Evolutionary conservation across 768 basidiomycete genomes (phyloP).

Genomic region (Lepiota brunneoincarnata): DNA sequence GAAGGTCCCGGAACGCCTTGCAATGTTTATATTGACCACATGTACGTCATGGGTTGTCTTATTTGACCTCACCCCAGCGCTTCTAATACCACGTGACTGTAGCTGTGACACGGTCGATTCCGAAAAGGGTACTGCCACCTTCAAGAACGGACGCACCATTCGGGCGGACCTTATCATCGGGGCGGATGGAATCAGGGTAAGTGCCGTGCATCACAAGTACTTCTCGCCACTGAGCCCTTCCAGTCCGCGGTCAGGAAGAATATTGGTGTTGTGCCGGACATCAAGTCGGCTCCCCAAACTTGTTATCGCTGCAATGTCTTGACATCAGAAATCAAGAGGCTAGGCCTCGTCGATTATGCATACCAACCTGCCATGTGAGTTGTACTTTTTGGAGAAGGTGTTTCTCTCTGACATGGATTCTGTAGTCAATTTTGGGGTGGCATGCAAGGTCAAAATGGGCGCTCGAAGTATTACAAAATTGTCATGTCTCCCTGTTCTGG

Average conservation of each 20-base stretch:
- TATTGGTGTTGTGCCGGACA: constrained; percentile 25
- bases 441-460: constrained; percentile 22
- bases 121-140: constrained; percentile 21
- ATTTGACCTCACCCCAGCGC: background rate
- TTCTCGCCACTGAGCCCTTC: background rate
- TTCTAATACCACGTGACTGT: background rate
- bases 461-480: constrained; percentile 32
- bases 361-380: constrained; percentile 29
- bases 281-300: constrained; percentile 27
- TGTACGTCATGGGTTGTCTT: constrained; percentile 12
- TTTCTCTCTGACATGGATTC: background rate
- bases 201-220: background rate
- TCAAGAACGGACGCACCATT: constrained; percentile 22
- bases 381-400: background rate
- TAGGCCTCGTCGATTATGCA: constrained; percentile 27
- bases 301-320: constrained; percentile 31
- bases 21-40: constrained; percentile 22
- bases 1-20: constrained; percentile 25
- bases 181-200: constrained; percentile 30
- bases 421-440: constrained; percentile 32
- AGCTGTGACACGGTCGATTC: constrained; percentile 23
- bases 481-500: constrained; percentile 30
- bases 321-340: constrained; percentile 23
- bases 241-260: constrained; percentile 25
- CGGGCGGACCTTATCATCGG: constrained; percentile 29